Percentiles rank a stretch among this genome's conserved stretches.
phyloP scores from a whole-genome alignment of 768 basidiomycete genomes.

The Lactarius trivialis region DNA sequence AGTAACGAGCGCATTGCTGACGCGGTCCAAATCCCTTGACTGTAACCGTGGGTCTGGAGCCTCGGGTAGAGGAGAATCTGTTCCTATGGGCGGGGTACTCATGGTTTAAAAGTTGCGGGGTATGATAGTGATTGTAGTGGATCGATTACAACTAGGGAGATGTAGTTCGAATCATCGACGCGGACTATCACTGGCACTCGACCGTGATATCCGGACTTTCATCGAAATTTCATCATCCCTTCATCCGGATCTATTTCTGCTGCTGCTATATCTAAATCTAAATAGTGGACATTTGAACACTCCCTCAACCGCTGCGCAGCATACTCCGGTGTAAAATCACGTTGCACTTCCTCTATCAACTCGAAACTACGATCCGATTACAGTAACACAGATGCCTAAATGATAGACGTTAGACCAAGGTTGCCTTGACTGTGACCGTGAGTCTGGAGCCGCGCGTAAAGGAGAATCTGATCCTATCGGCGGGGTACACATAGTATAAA shows the following conservation, averaged over 20 bases:
- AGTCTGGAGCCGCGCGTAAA: too few species aligned
- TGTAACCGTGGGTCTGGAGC: not conserved
- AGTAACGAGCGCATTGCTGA: constrained; percentile 3
- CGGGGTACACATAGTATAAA: constrained; percentile 11
- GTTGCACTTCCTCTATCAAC: constrained; percentile 83
- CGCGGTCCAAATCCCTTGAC: constrained; percentile 9
- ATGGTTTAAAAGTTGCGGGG: not conserved
- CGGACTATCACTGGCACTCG: not conserved
- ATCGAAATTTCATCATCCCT: too few species aligned
- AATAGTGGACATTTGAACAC: constrained; percentile 57
- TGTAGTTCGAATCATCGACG: not conserved
- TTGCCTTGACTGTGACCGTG: too few species aligned
- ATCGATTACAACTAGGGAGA: not conserved
- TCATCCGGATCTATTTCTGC: not conserved
- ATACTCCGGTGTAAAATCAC: constrained; percentile 85
- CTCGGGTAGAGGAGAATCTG: not conserved
- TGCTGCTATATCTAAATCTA: constrained; percentile 27
- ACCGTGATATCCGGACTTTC: too few species aligned
- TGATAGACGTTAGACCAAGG: too few species aligned
- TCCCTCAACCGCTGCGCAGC: constrained; percentile 62
- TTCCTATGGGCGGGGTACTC: not conserved
- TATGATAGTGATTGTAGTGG: not conserved
- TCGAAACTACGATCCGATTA: constrained; percentile 54
- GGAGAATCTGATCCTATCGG: too few species aligned
- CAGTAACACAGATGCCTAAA: not conserved